Base-by-base conservation (phyloP, 352 stramenopile genomes). In the Pythium grandisporangium region DNA sequence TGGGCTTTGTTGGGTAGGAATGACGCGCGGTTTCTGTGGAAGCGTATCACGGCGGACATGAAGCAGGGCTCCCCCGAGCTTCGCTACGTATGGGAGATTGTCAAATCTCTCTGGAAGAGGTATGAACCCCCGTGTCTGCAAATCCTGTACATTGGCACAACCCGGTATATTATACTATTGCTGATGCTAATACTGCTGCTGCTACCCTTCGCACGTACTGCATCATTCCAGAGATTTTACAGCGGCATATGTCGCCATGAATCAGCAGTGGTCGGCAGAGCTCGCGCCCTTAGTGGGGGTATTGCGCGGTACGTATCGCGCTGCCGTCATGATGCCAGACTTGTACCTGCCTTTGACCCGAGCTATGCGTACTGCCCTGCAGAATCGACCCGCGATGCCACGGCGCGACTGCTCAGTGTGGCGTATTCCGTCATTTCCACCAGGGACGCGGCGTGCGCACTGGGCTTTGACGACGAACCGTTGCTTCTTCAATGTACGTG, bases 21-120 rank as follows among this genome's bases (percentile, higher is more conserved):
- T 29, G 70, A 84, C 25, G 70, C 74, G 27, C 70, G 74, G 7
- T 87, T 87, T 33, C 53, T 87, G 46, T 87, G 74, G 74, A 84
- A 84, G 49, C 74, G 74, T 25, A 77, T 87, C 22, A 39, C 58
- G 1, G 2, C 21, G 2, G 61, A 61, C 21, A 58, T 51, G 5
- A 87, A 84, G 49, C 47, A 70, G 19, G 39, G 29, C 2, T 70
- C 61, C 0, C 56, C 79, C 26, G 44, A 67, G 21, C 55, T 82
- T 1, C 29, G 20, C 1, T 58, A 70, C 3, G 58, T 78, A 11
- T 87, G 73, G 73, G 61, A 65, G 30, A 75, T 87, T 35, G 70
- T 70, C 32, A 87, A 79, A 36, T 66, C 66, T 37, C 44, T 87
- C 0, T 87, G 73, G 73, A 51, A 77, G 32, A 55, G 73, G 70